Base-by-base conservation (phyloP, 2,329 filamentous ascomycete genomes). In the Zalaria obscura region DNA sequence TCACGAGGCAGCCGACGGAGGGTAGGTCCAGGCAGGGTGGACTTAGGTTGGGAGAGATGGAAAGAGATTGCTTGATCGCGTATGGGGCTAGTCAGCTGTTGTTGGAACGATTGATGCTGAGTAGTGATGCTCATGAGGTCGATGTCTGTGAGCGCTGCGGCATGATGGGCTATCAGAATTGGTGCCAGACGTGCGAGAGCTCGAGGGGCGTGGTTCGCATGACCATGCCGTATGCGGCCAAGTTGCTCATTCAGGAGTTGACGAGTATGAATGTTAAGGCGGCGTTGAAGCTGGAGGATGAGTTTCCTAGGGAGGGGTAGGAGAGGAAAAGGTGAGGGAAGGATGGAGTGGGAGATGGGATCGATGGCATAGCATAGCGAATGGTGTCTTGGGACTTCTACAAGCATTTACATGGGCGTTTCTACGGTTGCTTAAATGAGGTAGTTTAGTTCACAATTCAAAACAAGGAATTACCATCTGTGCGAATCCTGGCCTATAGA, bases 181-280 rank as follows among this genome's bases (percentile, higher is more conserved):
- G 86, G 76, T 98, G 91, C 60, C 84, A 93, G 64, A 87, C 83
- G 4, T 98, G 91, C 64, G 79, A 85, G 67, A 86, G 78, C 51
- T 88, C 83, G 33, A 75, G 82, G 43, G 78, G 82, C 27, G 85
- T 98, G 26, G 81, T 86, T 10, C 81, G 83, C 62, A 94, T 98
- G 82, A 89, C 81, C 29, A 93, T 98, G 73, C 91, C 91, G 29
- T 98, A 98, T 62, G 91, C 91, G 11, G 91, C 91, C 1, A 96
- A 98, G 72, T 66, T 98, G 57, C 67, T 98, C 42, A 85, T 96
- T 38, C 91, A 98, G 67, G 91, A 98, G 66, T 64, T 98, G 55
- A 80, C 93, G 56, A 93, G 86, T 61, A 98, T 98, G 91, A 98
- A 98, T 61, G 86, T 98, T n/a, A 83, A 88, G 47, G 89, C 93